Conservation (phyloP, 371 early-diverging fungal genomes). For the Haplosporangium sp. region DNA sequence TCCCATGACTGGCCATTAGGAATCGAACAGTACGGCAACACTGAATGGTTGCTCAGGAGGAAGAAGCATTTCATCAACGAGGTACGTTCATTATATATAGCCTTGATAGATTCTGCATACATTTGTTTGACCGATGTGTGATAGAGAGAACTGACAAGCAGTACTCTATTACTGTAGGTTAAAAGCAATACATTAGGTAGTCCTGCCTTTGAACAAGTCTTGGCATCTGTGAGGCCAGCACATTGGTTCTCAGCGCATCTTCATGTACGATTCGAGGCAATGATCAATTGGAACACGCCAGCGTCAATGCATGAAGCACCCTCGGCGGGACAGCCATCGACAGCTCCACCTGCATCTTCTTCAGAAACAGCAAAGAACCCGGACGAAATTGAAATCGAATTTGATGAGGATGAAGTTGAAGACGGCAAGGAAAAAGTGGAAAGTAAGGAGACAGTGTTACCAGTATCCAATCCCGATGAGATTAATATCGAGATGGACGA, state of each 20-base stretch:
- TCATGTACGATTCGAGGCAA: conserved; percentile 90
- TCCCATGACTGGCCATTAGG: conserved; percentile 98
- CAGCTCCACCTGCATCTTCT: neutral
- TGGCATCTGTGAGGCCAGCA: conserved; percentile 78
- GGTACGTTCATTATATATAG: conserved; percentile 55
- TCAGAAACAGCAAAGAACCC: conserved; percentile 58
- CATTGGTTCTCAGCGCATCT: conserved; percentile 96
- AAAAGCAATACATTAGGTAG: conserved; percentile 80
- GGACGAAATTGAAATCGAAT: conserved; percentile 70
- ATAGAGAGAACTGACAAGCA: too few relatives aligned
- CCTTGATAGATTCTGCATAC: neutral
- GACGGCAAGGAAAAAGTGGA: neutral
- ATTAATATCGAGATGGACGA: conserved; percentile 58
- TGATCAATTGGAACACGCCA: conserved; percentile 63
- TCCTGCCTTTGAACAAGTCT: conserved; percentile 70
- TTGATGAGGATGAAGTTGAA: conserved; percentile 40
- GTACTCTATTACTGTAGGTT: conserved; percentile 57
- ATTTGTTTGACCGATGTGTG: neutral
- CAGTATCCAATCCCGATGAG: conserved; percentile 54
- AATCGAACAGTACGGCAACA: conserved; percentile 86
- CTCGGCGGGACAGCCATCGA: neutral
- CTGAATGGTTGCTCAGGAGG: conserved; percentile 61
- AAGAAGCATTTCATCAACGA: conserved; percentile 83
- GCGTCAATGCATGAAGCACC: conserved; percentile 5
- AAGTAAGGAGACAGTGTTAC: neutral